Conservation (phyloP, 371 early-diverging fungal genomes). For the Lichtheimia ramosa region DNA sequence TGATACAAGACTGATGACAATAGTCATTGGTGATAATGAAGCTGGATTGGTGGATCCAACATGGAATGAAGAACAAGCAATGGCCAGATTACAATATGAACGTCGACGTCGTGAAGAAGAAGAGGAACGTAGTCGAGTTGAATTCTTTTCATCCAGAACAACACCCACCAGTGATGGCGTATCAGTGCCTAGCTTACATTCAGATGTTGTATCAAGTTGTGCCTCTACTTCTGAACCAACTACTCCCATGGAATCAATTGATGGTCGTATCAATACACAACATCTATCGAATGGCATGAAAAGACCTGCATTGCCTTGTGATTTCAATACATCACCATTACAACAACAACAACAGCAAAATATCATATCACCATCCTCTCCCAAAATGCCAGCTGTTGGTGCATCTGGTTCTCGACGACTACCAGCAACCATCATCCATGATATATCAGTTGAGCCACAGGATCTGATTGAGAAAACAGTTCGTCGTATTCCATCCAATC, state of each 20-base stretch:
- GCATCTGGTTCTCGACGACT: not conserved
- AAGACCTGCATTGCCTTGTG: constrained; percentile 4
- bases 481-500: constrained; percentile 36
- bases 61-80: constrained; percentile 16
- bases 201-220: constrained; percentile 1
- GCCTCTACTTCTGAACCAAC: constrained; percentile 4
- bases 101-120: constrained; percentile 37
- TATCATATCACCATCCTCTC: not conserved
- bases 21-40: not conserved
- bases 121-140: constrained; percentile 29
- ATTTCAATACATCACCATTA: not conserved
- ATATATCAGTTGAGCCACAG: constrained; percentile 17
- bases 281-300: not conserved
- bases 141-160: constrained; percentile 18
- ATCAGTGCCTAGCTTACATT: constrained; percentile 6
- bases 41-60: not conserved
- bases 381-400: not conserved
- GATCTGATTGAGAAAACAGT: constrained; percentile 23
- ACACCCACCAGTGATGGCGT: not conserved
- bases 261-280: not conserved
- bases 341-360: not conserved
- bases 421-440: constrained; percentile 20
- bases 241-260: constrained; percentile 1
- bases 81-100: constrained; percentile 23
- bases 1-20: not conserved